Evolutionary conservation across 2,329 filamentous ascomycete species (phyloP).

Genomic region (Epichloe baconii): DNA sequence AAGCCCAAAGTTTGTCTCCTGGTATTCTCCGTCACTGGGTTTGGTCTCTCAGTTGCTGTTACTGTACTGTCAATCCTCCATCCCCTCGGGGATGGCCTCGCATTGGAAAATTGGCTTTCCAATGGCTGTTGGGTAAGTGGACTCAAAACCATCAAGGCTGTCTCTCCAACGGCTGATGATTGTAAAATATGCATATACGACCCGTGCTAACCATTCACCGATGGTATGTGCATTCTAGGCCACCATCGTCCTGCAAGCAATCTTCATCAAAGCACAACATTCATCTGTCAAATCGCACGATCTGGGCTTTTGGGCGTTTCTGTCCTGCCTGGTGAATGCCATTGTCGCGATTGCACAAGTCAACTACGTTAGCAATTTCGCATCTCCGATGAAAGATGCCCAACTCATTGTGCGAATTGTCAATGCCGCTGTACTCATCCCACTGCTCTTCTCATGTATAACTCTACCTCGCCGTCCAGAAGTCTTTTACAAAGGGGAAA

Average conservation of each 20-base stretch:
- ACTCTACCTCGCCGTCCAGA: constrained; percentile 54
- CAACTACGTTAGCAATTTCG: constrained; percentile 20
- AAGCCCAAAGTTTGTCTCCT: constrained; percentile 42
- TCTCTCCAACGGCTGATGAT: neutral
- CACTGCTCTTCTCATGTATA: constrained; percentile 34
- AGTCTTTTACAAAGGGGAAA: constrained; percentile 43
- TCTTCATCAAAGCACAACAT: constrained; percentile 34
- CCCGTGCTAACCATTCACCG: neutral
- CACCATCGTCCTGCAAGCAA: constrained; percentile 38
- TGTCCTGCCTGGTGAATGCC: constrained; percentile 33
- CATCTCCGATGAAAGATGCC: constrained; percentile 23
- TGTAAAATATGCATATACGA: neutral
- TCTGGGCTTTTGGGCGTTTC: constrained; percentile 37
- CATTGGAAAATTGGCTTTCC: constrained; percentile 46
- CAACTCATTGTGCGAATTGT: constrained; percentile 31
- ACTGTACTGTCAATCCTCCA: constrained; percentile 38
- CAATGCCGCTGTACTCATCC: constrained; percentile 32
- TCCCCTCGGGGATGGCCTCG: constrained; percentile 22
- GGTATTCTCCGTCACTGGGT: constrained; percentile 38
- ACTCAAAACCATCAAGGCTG: neutral
- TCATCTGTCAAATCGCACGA: constrained; percentile 38
- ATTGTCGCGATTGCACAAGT: constrained; percentile 32
- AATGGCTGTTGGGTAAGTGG: constrained; percentile 50
- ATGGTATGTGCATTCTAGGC: constrained; percentile 20
- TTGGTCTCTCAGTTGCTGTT: constrained; percentile 41